These are phyloP conservation scores for Fusarium chlamydosporum DNA, from an alignment of 2,329 filamentous ascomycete species.

Conservation along the genomic window DNA sequence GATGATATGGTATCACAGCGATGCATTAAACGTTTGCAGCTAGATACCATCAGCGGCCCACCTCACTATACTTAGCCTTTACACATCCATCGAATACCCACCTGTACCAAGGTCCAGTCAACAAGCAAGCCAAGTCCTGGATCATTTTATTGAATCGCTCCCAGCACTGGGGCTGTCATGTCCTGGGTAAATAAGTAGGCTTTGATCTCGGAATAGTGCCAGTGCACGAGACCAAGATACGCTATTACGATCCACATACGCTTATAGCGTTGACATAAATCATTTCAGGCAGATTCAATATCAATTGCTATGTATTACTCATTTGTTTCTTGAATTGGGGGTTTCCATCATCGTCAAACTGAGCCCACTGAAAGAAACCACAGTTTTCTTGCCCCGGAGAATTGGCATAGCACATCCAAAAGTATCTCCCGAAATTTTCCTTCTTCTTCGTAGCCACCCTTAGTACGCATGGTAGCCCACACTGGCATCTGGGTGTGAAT, in stretches of 20 bases:
- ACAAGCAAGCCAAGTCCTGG: not conserved
- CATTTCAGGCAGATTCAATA: not conserved
- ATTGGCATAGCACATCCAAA: slow-evolving; percentile 93
- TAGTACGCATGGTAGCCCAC: slow-evolving; percentile 76
- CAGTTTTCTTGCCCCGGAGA: slow-evolving; percentile 78
- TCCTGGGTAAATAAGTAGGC: not conserved
- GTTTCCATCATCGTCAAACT: slow-evolving; percentile 88
- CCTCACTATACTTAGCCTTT: too few species aligned
- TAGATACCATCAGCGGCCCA: too few species aligned
- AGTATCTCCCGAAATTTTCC: slow-evolving; percentile 83
- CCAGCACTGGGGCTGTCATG: not conserved
- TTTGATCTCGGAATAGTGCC: not conserved
- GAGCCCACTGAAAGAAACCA: slow-evolving; percentile 85
- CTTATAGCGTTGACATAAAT: too few species aligned
- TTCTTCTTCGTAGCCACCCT: slow-evolving; percentile 84
- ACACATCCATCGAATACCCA: too few species aligned
- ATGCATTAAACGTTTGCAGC: not conserved
- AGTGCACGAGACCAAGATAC: too few species aligned
- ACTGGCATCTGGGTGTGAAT: slow-evolving; percentile 83
- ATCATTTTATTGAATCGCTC: too few species aligned
- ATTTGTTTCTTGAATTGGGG: slow-evolving; percentile 60
- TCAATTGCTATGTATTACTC: not conserved
- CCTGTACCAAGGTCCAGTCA: too few species aligned
- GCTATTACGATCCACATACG: not conserved
- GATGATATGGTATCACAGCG: rapidly evolving